Base-by-base conservation (phyloP, 345 rosid species). In the Microcos paniculata region DNA sequence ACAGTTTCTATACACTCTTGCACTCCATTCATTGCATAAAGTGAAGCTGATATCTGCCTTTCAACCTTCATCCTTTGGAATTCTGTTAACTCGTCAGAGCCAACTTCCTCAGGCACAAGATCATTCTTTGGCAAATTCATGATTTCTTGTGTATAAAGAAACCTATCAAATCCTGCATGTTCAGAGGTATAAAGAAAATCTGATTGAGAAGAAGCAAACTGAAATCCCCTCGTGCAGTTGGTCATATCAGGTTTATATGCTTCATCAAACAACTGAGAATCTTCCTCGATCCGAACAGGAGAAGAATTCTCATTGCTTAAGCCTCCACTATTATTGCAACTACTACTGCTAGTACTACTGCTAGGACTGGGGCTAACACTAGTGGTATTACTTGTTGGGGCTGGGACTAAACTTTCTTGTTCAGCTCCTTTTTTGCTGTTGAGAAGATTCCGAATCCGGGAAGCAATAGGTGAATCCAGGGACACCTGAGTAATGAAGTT, bases 31-130 rank as follows among this genome's bases (percentile, higher is more conserved):
- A 91, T 88, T 14, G 93, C 96, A 75, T 87, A 91, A 23, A 88
- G 74, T 6, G 91, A 87, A 53, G 95, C 95, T 28, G 95, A 89
- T 48, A 87, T 89, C 78, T 87, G 89, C 75, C 96, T 86, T 61
- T 91, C 96, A 26, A 91, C 88, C 77, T 85, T 88, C 88, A 89
- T 87, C 80, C 92, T 85, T 11, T 89, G 87, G 28, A 91, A 91
- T 78, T 88, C 91, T 52, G 92, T 71, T 31, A 91, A 86, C 72
- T 86, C 86, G 6, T 86, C 86, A 8, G 48, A 53, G 23, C 59
- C 73, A 11, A 42, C 51, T 43, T 78, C 33, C 63, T 45, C 85
- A 1, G 80, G 57, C 42, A 64, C n/a, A 62, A 65, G 58, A 53
- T 40, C 70, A 58, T 73, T 77, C 70, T 38, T 78, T 1, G 92